Evolutionary conservation across 371 early-diverging fungal species (phyloP), one percentile per base, ranked within the genome.

Genomic region (Gilbertella persicaria): DNA sequence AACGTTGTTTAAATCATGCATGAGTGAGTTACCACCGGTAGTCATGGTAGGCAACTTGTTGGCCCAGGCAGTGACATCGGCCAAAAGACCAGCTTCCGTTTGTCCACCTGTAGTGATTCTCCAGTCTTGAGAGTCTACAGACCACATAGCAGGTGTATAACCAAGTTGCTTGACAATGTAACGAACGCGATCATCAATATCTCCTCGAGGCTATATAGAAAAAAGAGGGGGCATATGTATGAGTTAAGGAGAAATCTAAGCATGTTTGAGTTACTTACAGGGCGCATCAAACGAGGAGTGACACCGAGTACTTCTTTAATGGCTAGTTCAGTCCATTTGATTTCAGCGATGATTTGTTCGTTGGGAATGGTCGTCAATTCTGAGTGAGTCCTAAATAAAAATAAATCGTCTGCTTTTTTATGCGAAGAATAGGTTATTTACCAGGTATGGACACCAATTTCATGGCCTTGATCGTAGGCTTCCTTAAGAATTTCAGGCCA

Each of bases 201-300:
- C 75, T 55, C 79, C 79, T 43, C 73, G 70, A 60, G 79, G 77
- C 63, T 63, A 30, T 16, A 19, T 4, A 17, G 33, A n/a, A 29
- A 28, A 45, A n/a, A 42, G 37, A 23, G 29, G n/a, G n/a, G n/a
- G n/a, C 21, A 48, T n/a, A 42, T 3, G 3, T 43, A 17, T 53
- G 12, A 29, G 14, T 19, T 21, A n/a, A 23, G 10, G 33, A 12
- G 13, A 25, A 26, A 29, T 10, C 19, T 17, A 19, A 9, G 9
- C 3, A 13, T 37, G 10, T 17, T 8, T 41, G 12, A 17, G n/a
- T 35, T 4, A 48, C 53, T 62, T 62, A 62, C 63, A 30, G 85
- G 86, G 40, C 88, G 79, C 73, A 71, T 79, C 62, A 84, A 84
- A 58, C 78, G 71, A 42, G 84, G 75, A 30, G 78, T 77, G 39